These are phyloP conservation scores for Yamadazyma paraphyllophila DNA, from an alignment of 805 yeast species.

Conservation along the genomic window DNA sequence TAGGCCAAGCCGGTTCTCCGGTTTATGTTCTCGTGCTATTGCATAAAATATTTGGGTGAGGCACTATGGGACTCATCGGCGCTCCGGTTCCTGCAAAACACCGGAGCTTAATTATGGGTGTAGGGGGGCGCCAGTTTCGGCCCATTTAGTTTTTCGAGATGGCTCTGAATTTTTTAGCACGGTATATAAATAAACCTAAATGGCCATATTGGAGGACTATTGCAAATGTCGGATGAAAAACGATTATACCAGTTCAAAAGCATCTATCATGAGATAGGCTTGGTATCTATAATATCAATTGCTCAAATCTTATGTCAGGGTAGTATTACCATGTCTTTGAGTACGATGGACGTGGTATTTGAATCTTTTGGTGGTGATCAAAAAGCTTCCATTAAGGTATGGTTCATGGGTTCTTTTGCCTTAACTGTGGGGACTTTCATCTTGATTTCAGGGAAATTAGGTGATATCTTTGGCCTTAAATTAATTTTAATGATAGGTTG, in stretches of 20 bases:
- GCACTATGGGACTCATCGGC: not conserved
- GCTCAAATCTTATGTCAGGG: constrained; percentile 40
- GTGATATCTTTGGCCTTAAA: constrained; percentile 69
- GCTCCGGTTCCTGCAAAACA: not conserved
- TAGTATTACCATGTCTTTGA: constrained; percentile 36
- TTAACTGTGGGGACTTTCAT: constrained; percentile 73
- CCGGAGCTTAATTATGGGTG: constrained; percentile 9
- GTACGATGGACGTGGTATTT: constrained; percentile 36
- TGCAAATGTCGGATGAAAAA: constrained; percentile 1
- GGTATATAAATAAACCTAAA: not conserved
- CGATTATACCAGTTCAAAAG: constrained; percentile 17
- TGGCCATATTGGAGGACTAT: not conserved
- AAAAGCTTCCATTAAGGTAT: constrained; percentile 33
- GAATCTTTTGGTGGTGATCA: constrained; percentile 19
- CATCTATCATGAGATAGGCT: constrained; percentile 22
- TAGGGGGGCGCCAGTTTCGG: constrained; percentile 9
- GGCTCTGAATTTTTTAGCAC: not conserved
- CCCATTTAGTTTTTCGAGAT: constrained; percentile 1
- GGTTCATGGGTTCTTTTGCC: constrained; percentile 75
- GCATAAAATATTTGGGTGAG: too few species aligned
- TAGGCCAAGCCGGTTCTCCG: not conserved
- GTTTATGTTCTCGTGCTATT: not conserved
- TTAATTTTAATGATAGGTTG: constrained; percentile 54
- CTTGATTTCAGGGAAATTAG: constrained; percentile 63
- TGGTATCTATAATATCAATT: constrained; percentile 23